Base-by-base conservation (phyloP, 2,329 filamentous ascomycete genomes). In the Hymenoscyphus fraxineus region DNA sequence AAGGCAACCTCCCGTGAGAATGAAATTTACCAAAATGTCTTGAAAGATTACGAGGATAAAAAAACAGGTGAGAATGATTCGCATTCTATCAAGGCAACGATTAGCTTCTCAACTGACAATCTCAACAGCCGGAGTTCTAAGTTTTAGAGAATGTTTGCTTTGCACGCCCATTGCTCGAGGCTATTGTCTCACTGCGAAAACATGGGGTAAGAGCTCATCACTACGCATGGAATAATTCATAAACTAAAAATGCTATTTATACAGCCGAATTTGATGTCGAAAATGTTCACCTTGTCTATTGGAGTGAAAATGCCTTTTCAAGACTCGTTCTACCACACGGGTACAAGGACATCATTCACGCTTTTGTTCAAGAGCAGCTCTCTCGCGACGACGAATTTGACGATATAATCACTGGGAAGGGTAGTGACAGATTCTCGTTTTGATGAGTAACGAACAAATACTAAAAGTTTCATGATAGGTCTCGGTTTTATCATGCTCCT, bases 291-390 rank as follows among this genome's bases (percentile, higher is more conserved):
- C 39, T 22, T 15, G 65, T 67, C 16, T 2, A 6, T 40, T 69
- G 80, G 80, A 81, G 81, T 67, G 75, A 78, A 60, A 68, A 76
- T 13, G 80, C 80, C 0, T 82, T 77, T 66, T 76, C 77, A 1
- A 78, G 80, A 41, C 76, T 82, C 3, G 80, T 82, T 10, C 81
- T 81, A 66, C 77, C 80, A 60, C 75, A 78, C n/a, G 75, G 79
- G 64, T 77, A 80, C 38, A 82, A 82, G 68, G 78, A 80, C n/a
- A 69, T 82, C 9, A 75, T 82, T 1, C 71, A 78, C 27, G 80
- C 79, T 1, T 81, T 81, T 69, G 80, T 82, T 5, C 76, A 80
- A 66, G 78, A 76, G 65, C 80, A 82, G 68, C 66, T 72, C 47
- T 65, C 61, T 39, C 58, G 67, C 58, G 56, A 68, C 10, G 41